phyloP scores from a whole-genome alignment of 2,329 filamentous ascomycete genomes.

The Microsporum canis region DNA sequence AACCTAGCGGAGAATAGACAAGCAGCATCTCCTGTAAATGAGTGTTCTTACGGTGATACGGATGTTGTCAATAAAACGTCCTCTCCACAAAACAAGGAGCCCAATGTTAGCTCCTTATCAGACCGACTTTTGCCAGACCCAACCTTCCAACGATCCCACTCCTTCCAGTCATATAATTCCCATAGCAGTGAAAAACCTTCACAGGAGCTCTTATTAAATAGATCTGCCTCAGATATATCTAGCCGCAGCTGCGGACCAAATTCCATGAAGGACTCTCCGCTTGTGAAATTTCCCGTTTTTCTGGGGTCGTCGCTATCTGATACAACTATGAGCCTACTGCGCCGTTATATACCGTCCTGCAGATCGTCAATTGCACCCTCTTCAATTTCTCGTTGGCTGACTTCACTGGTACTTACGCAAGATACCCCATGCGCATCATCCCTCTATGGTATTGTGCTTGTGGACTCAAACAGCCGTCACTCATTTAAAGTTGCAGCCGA shows the following conservation, averaged over 20 bases:
- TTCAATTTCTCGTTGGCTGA: neutral
- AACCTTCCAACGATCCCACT: neutral
- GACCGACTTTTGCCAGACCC: neutral
- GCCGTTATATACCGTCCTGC: slow-evolving; percentile 1
- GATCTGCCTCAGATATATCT: neutral
- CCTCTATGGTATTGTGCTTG: slow-evolving; percentile 21
- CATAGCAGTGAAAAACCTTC: neutral
- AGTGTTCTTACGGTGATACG: neutral
- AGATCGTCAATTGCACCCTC: neutral
- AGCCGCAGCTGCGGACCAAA: neutral
- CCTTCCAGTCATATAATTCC: neutral
- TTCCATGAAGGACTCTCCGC: neutral
- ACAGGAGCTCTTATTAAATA: neutral
- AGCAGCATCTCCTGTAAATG: neutral
- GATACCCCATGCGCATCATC: neutral
- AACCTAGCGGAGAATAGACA: neutral
- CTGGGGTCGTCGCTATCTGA: neutral
- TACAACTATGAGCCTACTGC: neutral
- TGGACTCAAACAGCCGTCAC: slow-evolving; percentile 14
- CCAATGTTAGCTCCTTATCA: neutral
- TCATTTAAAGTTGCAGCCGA: slow-evolving; percentile 8
- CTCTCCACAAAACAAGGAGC: neutral
- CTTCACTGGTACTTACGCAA: neutral
- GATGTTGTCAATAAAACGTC: neutral
- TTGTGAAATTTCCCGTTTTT: slow-evolving; percentile 1